Percentiles rank a stretch among this genome's conserved stretches.
These are phyloP conservation scores for Hibiscus trionum DNA, from an alignment of 345 rosid species.

Conservation along the genomic window DNA sequence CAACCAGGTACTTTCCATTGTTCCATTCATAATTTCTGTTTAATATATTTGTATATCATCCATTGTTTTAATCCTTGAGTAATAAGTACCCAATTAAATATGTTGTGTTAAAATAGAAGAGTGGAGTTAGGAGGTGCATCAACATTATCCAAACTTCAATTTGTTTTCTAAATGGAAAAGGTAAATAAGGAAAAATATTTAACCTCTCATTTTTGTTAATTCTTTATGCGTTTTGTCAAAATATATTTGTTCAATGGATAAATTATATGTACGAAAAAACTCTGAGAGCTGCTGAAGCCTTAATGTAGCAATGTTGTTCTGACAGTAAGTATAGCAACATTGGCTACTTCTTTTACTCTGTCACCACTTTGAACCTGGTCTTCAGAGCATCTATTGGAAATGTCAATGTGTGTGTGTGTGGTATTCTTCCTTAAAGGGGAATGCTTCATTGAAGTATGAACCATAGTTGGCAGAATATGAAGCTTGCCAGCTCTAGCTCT, in stretches of 20 bases:
- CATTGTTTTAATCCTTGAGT: neutral
- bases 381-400: neutral
- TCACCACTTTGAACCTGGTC: neutral
- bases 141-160: neutral
- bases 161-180: neutral
- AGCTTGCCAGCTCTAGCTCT: neutral
- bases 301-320: neutral
- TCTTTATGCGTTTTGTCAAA: neutral
- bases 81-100: neutral
- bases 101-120: neutral
- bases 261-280: neutral
- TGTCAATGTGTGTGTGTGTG: neutral
- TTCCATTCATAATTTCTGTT: neutral
- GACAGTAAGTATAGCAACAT: no score
- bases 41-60: neutral
- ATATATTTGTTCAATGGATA: neutral
- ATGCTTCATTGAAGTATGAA: neutral
- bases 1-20: conserved; percentile 42
- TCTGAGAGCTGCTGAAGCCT: neutral
- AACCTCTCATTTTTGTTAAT: neutral
- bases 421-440: neutral
- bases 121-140: neutral
- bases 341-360: neutral
- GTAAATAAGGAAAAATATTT: neutral
- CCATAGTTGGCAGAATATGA: neutral